These are phyloP conservation scores for Ramalina peruviana DNA, from an alignment of 495 filamentous ascomycete species.

Conservation along the genomic window DNA sequence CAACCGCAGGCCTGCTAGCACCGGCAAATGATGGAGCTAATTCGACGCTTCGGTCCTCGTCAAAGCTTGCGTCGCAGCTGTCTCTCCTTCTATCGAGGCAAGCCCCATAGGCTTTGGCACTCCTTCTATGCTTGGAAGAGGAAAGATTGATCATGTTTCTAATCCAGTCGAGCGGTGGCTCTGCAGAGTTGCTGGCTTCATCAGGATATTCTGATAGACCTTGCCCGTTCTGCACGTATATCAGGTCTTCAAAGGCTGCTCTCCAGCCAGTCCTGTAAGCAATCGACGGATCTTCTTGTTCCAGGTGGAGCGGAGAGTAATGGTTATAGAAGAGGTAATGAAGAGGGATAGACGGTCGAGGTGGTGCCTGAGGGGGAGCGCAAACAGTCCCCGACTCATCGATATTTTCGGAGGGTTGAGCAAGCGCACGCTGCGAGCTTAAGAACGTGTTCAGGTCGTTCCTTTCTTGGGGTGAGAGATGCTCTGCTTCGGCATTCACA, in stretches of 20 bases:
- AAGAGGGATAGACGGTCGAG: constrained; percentile 19
- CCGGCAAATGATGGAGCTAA: too few species aligned
- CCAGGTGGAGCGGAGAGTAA: constrained; percentile 39
- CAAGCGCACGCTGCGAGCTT: background rate
- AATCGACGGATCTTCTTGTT: constrained; percentile 23
- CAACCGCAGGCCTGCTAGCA: too few species aligned
- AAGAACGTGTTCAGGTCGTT: background rate
- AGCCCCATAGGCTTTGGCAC: too few species aligned
- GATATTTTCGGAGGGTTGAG: background rate
- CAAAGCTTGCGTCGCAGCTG: background rate
- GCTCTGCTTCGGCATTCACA: background rate
- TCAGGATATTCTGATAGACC: constrained; percentile 17
- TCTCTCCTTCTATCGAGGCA: background rate
- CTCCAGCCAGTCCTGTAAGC: constrained; percentile 27
- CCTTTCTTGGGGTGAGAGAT: background rate
- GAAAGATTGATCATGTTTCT: constrained; percentile 5
- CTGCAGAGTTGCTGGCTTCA: background rate
- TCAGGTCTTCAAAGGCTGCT: constrained; percentile 42
- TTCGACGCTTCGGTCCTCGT: background rate
- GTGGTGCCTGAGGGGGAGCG: background rate
- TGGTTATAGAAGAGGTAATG: constrained; percentile 30
- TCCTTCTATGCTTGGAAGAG: background rate
- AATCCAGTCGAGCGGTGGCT: constrained; percentile 4
- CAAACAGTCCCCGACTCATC: background rate
- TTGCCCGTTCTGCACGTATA: constrained; percentile 35